These are phyloP conservation scores for Acanthamoeba divionensis DNA, from an alignment of 208 protist species.

Conservation along the genomic window DNA sequence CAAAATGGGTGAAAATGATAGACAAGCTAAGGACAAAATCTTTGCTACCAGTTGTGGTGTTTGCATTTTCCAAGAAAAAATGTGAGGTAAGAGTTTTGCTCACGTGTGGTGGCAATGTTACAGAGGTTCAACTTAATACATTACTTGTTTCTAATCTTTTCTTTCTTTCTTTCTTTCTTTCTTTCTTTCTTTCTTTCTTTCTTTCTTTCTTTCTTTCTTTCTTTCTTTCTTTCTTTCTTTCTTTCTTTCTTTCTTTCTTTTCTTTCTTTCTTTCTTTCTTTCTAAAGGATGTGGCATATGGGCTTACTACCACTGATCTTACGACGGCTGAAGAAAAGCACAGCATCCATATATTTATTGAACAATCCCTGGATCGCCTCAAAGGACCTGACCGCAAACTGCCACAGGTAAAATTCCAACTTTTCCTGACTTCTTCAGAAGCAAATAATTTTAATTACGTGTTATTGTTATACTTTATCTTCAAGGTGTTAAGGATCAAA, in stretches of 20 bases:
- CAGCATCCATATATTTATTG: conserved; percentile 76
- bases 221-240: too few species aligned
- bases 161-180: too few species aligned
- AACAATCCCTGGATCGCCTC: conserved; percentile 64
- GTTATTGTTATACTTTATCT: conserved; percentile 60
- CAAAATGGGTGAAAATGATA: conserved; percentile 60
- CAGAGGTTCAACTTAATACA: too few species aligned
- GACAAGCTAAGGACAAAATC: conserved; percentile 63
- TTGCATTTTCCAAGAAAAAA: conserved; percentile 81
- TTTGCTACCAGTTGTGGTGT: conserved; percentile 80
- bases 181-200: too few species aligned
- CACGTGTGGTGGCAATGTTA: too few species aligned
- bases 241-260: background rate
- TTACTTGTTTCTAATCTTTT: too few species aligned
- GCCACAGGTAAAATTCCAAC: too few species aligned
- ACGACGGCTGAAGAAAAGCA: conserved; percentile 73
- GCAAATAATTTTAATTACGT: background rate
- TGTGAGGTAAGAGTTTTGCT: too few species aligned
- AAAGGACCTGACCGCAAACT: conserved; percentile 59
- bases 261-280: background rate
- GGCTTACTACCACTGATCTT: conserved; percentile 66
- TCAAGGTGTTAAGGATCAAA: conserved; percentile 69
- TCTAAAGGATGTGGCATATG: conserved; percentile 29
- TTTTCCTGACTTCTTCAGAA: background rate
- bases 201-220: too few species aligned